Percentiles rank a stretch among this genome's conserved stretches.
Evolutionary conservation across 805 yeast species (phyloP).

Genomic region (Tetrapisispora arboricola): DNA sequence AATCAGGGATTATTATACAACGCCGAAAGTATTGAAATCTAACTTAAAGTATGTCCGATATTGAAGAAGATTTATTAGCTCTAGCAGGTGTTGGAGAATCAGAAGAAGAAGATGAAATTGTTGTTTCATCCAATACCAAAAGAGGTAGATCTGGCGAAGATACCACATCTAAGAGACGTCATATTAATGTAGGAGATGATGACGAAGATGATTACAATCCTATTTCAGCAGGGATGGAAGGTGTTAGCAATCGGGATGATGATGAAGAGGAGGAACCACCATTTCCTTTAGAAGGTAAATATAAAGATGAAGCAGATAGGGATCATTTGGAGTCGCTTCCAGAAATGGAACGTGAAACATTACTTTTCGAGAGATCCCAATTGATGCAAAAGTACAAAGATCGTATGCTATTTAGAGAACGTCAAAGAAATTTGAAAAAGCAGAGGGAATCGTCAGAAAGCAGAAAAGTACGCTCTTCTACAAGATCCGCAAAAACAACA

Average conservation of each 20-base stretch:
- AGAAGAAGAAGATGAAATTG: slow-evolving; percentile 30
- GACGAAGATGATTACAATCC: slow-evolving; percentile 36
- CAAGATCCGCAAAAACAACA: slow-evolving; percentile 32
- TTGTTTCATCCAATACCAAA: slow-evolving; percentile 18
- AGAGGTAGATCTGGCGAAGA: slow-evolving; percentile 22
- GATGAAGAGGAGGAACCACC: slow-evolving; percentile 50
- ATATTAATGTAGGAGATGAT: slow-evolving; percentile 24
- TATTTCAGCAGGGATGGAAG: slow-evolving; percentile 16
- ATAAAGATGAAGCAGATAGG: slow-evolving; percentile 72
- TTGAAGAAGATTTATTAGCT: slow-evolving; percentile 93
- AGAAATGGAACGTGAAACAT: slow-evolving; percentile 85
- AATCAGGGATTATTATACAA: too few species aligned
- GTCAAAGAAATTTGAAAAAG: slow-evolving; percentile 45
- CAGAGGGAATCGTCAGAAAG: slow-evolving; percentile 16
- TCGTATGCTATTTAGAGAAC: slow-evolving; percentile 69
- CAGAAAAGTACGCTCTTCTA: slow-evolving; percentile 20
- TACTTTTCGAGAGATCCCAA: slow-evolving; percentile 85
- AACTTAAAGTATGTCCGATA: slow-evolving; percentile 50
- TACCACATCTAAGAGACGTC: slow-evolving; percentile 27
- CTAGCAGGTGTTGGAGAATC: slow-evolving; percentile 74
- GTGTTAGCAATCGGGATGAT: slow-evolving; percentile 27
- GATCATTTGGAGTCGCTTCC: slow-evolving; percentile 57
- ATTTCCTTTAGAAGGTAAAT: slow-evolving; percentile 89
- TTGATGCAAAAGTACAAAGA: slow-evolving; percentile 84
- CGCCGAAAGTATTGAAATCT: too few species aligned